These are phyloP conservation scores for Dendrocalamus sinicus DNA, from an alignment of 176 grass and related monocot genomes.

Conservation along the genomic window DNA sequence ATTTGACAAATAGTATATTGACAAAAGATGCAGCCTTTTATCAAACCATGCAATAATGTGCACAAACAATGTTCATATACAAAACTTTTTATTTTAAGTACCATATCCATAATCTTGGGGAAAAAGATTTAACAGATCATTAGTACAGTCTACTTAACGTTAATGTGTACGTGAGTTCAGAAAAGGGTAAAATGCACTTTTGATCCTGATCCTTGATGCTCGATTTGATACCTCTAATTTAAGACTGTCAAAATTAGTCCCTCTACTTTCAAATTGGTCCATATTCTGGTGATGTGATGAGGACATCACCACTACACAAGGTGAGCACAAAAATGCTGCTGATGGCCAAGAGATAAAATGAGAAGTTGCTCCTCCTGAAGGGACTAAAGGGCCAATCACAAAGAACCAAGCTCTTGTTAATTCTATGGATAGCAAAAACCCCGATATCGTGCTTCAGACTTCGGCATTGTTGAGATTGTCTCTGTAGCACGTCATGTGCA, in stretches of 20 bases:
- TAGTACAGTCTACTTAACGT: background rate
- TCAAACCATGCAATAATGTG: background rate
- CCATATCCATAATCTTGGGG: background rate
- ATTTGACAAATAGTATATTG: slow-evolving; percentile 2
- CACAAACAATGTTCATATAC: background rate
- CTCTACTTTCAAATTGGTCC: background rate
- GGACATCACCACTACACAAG: background rate
- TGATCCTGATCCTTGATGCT: background rate
- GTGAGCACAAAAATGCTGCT: background rate
- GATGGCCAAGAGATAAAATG: background rate
- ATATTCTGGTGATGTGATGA: slow-evolving; percentile 5
- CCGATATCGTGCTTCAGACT: background rate
- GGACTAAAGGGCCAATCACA: background rate
- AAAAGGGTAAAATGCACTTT: slow-evolving; percentile 19
- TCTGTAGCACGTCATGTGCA: background rate
- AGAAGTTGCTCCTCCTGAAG: background rate
- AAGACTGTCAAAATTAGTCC: background rate
- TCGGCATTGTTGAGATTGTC: background rate
- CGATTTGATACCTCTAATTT: background rate
- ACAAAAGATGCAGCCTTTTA: background rate
- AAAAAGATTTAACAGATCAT: background rate
- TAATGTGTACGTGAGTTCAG: background rate
- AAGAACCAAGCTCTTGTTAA: background rate
- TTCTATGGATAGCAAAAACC: background rate
- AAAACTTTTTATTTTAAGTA: background rate